phyloP scores from a whole-genome alignment of 495 filamentous ascomycete genomes.

The Talaromyces stipitatus region DNA sequence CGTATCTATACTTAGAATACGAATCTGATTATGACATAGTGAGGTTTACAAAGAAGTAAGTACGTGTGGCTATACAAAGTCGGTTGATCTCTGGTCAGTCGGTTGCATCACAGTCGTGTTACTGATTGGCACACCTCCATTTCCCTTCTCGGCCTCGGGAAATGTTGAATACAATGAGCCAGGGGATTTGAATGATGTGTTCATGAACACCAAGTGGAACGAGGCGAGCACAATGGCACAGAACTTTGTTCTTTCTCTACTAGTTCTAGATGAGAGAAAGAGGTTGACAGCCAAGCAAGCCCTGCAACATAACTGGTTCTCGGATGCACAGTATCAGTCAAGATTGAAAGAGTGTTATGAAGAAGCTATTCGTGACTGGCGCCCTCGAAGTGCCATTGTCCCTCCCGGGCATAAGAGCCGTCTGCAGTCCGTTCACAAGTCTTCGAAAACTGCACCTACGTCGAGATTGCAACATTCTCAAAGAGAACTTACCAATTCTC shows the following conservation, averaged over 20 bases:
- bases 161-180: conserved; percentile 18
- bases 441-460: not conserved
- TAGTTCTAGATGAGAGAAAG: conserved; percentile 40
- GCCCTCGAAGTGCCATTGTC: conserved; percentile 12
- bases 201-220: conserved; percentile 17
- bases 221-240: conserved; percentile 32
- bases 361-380: conserved; percentile 42
- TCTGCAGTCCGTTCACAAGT: not conserved
- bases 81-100: conserved; percentile 58
- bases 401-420: not conserved
- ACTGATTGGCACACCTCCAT: conserved; percentile 37
- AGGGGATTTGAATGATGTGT: conserved; percentile 22
- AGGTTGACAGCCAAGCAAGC: conserved; percentile 50
- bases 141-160: conserved; percentile 10
- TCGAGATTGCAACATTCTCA: not conserved
- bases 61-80: conserved; percentile 47
- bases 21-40: conserved; percentile 27
- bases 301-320: conserved; percentile 54
- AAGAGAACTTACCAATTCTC: not conserved
- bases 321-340: conserved; percentile 23
- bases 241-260: conserved; percentile 47
- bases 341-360: conserved; percentile 42
- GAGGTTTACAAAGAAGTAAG: conserved; percentile 29
- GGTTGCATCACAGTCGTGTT: conserved; percentile 45
- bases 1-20: conserved; percentile 10